Percentiles rank a stretch among this genome's conserved stretches.
These are phyloP conservation scores for Termitomyces sp. DNA, from an alignment of 1,284 basidiomycete species.

Conservation along the genomic window DNA sequence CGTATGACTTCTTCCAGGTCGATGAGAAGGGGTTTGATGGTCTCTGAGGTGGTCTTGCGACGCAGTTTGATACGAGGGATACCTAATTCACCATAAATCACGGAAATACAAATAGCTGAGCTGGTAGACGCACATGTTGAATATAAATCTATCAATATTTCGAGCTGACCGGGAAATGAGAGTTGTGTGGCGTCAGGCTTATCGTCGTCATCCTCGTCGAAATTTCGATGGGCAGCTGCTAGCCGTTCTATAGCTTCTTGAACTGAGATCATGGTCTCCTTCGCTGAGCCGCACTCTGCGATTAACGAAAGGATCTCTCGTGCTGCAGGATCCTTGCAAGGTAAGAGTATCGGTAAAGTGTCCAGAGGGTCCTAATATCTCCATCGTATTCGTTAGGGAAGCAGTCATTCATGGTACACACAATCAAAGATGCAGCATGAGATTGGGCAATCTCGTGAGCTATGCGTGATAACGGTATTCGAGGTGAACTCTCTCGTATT, in stretches of 20 bases:
- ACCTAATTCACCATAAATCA: conserved; percentile 27
- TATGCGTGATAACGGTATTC: conserved; percentile 22
- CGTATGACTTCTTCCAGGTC: conserved; percentile 33
- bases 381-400: not conserved
- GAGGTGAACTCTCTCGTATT: conserved; percentile 22
- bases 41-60: conserved; percentile 38
- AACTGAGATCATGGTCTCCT: conserved; percentile 55
- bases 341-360: conserved; percentile 40
- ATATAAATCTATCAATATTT: conserved; percentile 35
- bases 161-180: conserved; percentile 24
- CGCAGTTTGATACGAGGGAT: conserved; percentile 45
- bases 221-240: conserved; percentile 25
- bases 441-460: conserved; percentile 20
- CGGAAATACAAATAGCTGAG: conserved; percentile 1
- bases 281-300: conserved; percentile 41
- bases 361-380: conserved; percentile 46
- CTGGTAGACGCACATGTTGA: conserved; percentile 27
- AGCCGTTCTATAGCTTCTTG: conserved; percentile 57
- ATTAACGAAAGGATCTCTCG: conserved; percentile 40
- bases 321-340: conserved; percentile 31
- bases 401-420: conserved; percentile 15
- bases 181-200: conserved; percentile 7
- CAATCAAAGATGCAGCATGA: conserved; percentile 23
- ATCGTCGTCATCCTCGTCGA: conserved; percentile 22
- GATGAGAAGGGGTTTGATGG: conserved; percentile 37